Evolutionary conservation across 2,329 filamentous ascomycete species (phyloP).

Genomic region (Fusarium poae): DNA sequence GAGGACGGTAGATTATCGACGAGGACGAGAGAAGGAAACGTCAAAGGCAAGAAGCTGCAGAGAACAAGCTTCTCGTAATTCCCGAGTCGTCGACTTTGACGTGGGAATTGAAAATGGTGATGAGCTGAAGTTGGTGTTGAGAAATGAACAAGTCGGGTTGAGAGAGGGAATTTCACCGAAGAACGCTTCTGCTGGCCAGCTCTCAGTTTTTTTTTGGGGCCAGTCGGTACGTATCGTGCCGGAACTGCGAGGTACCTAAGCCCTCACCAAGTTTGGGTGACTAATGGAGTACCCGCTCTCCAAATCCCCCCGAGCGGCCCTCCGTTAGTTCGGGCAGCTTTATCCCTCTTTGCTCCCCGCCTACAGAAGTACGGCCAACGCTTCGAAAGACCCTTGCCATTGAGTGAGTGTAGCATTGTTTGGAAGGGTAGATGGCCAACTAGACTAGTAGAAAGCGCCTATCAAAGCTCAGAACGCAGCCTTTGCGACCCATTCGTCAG

Average conservation of each 20-base stretch:
- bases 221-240: conserved; percentile 50
- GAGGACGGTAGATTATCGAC: conserved; percentile 28
- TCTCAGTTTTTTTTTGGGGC: conserved; percentile 51
- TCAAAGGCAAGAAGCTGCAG: conserved; percentile 42
- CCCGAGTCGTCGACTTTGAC: conserved; percentile 47
- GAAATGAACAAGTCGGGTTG: conserved; percentile 48
- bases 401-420: conserved; percentile 25
- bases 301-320: conserved; percentile 46
- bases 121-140: conserved; percentile 47
- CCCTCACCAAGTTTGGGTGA: conserved; percentile 22
- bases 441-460: conserved; percentile 22
- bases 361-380: conserved; percentile 12
- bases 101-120: conserved; percentile 45
- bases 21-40: conserved; percentile 25
- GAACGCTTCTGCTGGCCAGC: conserved; percentile 43
- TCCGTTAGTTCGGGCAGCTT: conserved; percentile 50
- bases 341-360: conserved; percentile 47
- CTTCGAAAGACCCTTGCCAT: conserved; percentile 31
- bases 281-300: conserved; percentile 40
- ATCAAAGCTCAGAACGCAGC: conserved; percentile 30
- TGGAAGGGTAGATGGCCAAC: conserved; percentile 11
- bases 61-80: conserved; percentile 44
- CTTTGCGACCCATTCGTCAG: conserved; percentile 37
- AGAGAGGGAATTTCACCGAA: conserved; percentile 53
- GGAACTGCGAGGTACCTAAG: conserved; percentile 48